A percentile compares a stretch with the other conserved stretches of the same genome.
Conservation (phyloP, 2,329 filamentous ascomycete species). For the Ophiosphaerella herpotricha region DNA sequence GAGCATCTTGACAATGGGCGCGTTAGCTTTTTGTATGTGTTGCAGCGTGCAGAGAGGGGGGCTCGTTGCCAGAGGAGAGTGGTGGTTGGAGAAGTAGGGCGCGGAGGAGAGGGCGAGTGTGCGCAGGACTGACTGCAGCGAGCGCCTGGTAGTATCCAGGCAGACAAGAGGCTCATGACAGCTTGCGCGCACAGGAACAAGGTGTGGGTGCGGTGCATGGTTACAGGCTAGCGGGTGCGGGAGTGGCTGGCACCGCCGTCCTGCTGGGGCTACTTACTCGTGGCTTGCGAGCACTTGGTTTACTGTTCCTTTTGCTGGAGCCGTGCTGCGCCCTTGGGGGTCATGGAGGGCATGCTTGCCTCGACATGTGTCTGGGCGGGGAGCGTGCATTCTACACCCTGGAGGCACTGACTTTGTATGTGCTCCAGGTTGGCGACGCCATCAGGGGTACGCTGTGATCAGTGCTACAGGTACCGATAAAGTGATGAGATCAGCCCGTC, state of each 20-base stretch:
- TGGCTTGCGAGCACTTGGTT: constrained; percentile 14
- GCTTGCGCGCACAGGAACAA: constrained; percentile 4
- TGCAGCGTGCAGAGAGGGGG: constrained; percentile 5
- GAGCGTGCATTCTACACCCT: no score
- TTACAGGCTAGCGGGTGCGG: constrained; percentile 22
- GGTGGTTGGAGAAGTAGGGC: constrained; percentile 21
- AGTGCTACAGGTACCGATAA: constrained; percentile 6
- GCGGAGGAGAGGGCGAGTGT: constrained; percentile 8
- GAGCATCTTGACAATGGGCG: constrained; percentile 29
- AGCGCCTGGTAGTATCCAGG: not conserved
- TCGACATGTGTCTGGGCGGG: no score
- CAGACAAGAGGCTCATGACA: constrained; percentile 1
- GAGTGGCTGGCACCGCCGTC: constrained; percentile 31
- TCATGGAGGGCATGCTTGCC: no score
- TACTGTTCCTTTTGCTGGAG: not conserved
- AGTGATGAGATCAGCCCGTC: constrained; percentile 34
- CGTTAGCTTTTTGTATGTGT: constrained; percentile 19
- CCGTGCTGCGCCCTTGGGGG: constrained; percentile 18
- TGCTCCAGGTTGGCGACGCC: not conserved
- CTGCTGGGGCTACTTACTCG: constrained; percentile 6
- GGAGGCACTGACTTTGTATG: no score
- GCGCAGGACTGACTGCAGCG: no score
- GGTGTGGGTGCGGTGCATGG: constrained; percentile 8
- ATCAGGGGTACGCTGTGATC: not conserved
- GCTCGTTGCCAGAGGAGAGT: constrained; percentile 24